Base-by-base conservation (phyloP, 2,329 filamentous ascomycete species). In the Trichoderma polysporum region DNA sequence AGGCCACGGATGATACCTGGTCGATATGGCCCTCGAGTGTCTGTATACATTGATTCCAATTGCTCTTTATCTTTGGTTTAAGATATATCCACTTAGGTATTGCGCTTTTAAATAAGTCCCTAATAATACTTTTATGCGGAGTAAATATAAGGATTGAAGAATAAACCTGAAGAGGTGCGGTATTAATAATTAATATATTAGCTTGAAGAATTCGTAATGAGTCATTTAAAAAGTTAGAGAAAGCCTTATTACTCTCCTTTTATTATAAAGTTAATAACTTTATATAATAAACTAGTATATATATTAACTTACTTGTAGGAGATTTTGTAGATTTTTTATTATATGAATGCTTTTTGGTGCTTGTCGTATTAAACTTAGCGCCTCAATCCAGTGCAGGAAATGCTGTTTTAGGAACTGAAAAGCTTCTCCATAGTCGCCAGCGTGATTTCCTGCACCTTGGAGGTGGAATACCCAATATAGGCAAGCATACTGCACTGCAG, bases 101-200 rank as follows among this genome's bases (percentile, higher is more conserved):
- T 13, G 66, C 10, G 0, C 50, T 19, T 47, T 58, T 8, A 41
- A 73, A 73, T 29, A n/a, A 54, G 1, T 29, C 12, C 29, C 71
- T 57, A 2, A 71, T 33, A 2, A 69, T 9, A 19, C 73, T 75
- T 10, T 37, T 62, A 22, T 52, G n/a, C 17, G 74, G 74, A 2
- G 68, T 37, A 39, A 76, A 76, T 1, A 71, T 37, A 10, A 76
- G 57, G 3, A 69, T 69, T 1, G 74, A 74, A 1, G 47, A 57
- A 35, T 77, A 76, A 1, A 73, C 9, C 31, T 76, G 74, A 2
- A 75, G 68, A 0, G 74, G 74, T 1, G 52, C 7, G 1, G 13
- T 1, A 25, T 70, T 49, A 54, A 72, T 69, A 45, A 54, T 63
- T 53, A 19, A 53, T 27, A 53, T 6, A 53, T 53, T 53, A 19